Conservation (phyloP, 169 alveolate genomes). For the Eimeria mitis region DNA sequence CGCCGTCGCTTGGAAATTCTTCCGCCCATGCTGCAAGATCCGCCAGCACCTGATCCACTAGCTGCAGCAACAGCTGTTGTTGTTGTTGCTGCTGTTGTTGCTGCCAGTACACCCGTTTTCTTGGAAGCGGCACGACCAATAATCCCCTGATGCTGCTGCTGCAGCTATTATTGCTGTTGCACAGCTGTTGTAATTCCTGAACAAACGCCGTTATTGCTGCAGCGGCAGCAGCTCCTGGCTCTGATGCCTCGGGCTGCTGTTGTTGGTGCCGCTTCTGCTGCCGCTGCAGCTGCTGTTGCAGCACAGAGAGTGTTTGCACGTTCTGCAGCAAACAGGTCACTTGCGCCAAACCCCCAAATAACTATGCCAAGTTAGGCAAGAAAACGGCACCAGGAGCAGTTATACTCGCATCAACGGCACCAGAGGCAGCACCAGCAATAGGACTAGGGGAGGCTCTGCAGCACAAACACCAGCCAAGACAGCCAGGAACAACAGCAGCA, state of each 20-base stretch:
- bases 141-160: neutral
- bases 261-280: constrained; percentile 24
- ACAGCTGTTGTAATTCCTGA: neutral
- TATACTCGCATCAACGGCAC: neutral
- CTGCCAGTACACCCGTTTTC: constrained; percentile 23
- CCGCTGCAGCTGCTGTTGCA: constrained; percentile 27
- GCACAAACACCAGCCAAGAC: neutral
- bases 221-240: constrained; percentile 32
- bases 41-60: constrained; percentile 31
- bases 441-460: neutral
- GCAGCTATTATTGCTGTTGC: neutral
- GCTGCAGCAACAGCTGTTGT: neutral
- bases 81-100: neutral
- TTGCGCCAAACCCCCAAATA: neutral
- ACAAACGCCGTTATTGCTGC: constrained; percentile 30
- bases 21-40: constrained; percentile 45
- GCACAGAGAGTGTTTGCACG: constrained; percentile 5
- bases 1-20: constrained; percentile 38
- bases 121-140: neutral
- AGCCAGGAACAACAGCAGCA: neutral
- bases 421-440: neutral
- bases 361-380: neutral
- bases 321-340: constrained; percentile 1
- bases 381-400: neutral
- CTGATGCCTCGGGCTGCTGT: constrained; percentile 35